phyloP scores from a whole-genome alignment of 768 basidiomycete species.

The Crepidotus variabilis region DNA sequence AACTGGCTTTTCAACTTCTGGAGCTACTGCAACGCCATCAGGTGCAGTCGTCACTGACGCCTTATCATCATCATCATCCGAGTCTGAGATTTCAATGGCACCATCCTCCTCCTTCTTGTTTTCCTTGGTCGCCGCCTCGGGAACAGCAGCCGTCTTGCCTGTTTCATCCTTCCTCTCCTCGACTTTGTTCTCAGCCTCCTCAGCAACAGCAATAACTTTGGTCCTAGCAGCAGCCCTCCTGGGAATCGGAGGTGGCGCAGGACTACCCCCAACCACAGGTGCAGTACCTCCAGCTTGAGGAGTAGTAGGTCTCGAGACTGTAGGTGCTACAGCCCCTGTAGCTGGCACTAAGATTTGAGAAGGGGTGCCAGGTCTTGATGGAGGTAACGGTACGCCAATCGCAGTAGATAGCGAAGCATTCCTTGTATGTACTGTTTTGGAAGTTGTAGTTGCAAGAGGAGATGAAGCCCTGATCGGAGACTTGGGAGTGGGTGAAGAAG shows the following conservation, averaged over 20 bases:
- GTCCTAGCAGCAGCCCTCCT: constrained; percentile 59
- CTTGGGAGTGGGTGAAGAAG: constrained; percentile 4
- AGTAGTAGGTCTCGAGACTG: constrained; percentile 14
- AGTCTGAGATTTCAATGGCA: not conserved
- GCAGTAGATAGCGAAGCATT: too few relatives aligned
- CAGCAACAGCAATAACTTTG: constrained; percentile 24
- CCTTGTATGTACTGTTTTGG: too few relatives aligned
- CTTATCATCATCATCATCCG: constrained; percentile 1
- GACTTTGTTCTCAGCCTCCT: constrained; percentile 7
- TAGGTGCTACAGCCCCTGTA: not conserved
- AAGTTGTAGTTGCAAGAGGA: too few relatives aligned
- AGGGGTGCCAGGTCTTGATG: constrained; percentile 41
- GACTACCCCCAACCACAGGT: constrained; percentile 13
- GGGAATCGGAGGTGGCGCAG: constrained; percentile 57
- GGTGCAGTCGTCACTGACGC: not conserved
- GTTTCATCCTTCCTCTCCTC: constrained; percentile 7
- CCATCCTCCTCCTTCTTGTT: constrained; percentile 1
- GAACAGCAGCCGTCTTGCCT: not conserved
- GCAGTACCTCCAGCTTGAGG: constrained; percentile 35
- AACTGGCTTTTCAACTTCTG: not conserved
- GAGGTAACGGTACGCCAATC: constrained; percentile 38
- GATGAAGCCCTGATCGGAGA: too few relatives aligned
- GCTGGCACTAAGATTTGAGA: constrained; percentile 9
- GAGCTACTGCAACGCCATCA: not conserved
- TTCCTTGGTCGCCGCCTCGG: not conserved